Conservation (phyloP, 208 protist species). For the Crithidia expoeki region DNA sequence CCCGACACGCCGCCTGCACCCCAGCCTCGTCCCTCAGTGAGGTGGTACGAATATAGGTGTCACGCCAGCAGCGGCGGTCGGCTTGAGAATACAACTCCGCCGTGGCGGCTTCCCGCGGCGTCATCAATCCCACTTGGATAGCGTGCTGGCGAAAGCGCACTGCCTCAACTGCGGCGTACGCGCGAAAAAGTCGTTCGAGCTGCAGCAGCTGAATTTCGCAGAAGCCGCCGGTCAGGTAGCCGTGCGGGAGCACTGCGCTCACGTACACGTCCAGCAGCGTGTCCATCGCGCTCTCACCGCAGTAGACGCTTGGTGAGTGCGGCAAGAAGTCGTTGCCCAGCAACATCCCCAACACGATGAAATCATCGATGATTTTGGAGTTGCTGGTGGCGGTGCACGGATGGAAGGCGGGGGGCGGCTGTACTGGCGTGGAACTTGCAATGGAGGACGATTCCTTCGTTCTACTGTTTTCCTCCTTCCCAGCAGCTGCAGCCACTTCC, state of each 20-base stretch:
- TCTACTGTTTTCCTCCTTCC: background rate
- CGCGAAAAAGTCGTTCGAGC: constrained; percentile 62
- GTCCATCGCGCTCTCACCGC: constrained; percentile 80
- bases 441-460: background rate
- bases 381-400: constrained; percentile 72
- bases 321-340: constrained; percentile 90
- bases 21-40: constrained; percentile 39
- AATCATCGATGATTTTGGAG: constrained; percentile 84
- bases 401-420: constrained; percentile 38
- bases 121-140: constrained; percentile 43
- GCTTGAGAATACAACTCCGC: constrained; percentile 35
- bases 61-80: constrained; percentile 55
- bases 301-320: constrained; percentile 72
- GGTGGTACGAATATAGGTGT: constrained; percentile 49
- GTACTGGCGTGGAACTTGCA: background rate
- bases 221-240: constrained; percentile 72
- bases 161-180: constrained; percentile 72
- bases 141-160: constrained; percentile 64
- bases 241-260: constrained; percentile 73
- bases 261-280: constrained; percentile 83
- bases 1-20: constrained; percentile 59
- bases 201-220: constrained; percentile 76
- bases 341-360: constrained; percentile 77
- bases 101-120: constrained; percentile 37
- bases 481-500: background rate